Evolutionary conservation across 1,139 yeast genomes (phyloP), one percentile per base, ranked within the genome.

Genomic region (Saccharomycopsis hybrid): DNA sequence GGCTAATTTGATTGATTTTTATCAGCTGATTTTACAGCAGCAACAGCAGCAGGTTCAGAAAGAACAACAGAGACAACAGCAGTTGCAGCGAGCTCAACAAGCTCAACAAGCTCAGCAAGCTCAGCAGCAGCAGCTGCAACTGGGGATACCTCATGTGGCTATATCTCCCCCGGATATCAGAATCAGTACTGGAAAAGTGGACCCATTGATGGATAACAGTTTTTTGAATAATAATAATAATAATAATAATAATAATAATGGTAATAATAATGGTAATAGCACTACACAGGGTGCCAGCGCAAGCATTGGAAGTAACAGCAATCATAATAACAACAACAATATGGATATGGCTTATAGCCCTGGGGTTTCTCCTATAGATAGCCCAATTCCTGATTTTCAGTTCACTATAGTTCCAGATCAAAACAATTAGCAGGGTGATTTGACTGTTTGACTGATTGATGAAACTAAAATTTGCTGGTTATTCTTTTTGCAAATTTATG

Each of bases 351-450:
- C 24, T 7, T 49, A 31, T 31, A 40, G 44, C 27, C 53, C 53
- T 4, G 54, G 50, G 18, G 44, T 25, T 8, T 44, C 53, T 4
- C 47, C 52, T 5, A 39, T 45, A 27, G 50, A 49, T 31, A 51
- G 54, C 25, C 54, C 54, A 18, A 49, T 48, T 5, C 49, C 48
- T 4, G 52, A 45, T n/a, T 51, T 49, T 40, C 41, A 51, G 30
- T 36, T 47, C 43, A 41, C 52, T 24, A 13, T 40, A 8, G 43
- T 40, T n/a, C 43, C 43, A 9, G 43, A 40, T 24, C 9, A 9
- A 5, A 36, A 36, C 18, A 36, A 11, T 36, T 5, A 9, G 7
- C 39, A 36, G 18, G 18, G 18, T 18, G 18, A 18, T 18, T 18
- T 18, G 18, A 18, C 18, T 18, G 18, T 18, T 18, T 18, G 18